These are phyloP conservation scores for Pythium guiyangense DNA, from an alignment of 352 stramenopile genomes.

Conservation along the genomic window DNA sequence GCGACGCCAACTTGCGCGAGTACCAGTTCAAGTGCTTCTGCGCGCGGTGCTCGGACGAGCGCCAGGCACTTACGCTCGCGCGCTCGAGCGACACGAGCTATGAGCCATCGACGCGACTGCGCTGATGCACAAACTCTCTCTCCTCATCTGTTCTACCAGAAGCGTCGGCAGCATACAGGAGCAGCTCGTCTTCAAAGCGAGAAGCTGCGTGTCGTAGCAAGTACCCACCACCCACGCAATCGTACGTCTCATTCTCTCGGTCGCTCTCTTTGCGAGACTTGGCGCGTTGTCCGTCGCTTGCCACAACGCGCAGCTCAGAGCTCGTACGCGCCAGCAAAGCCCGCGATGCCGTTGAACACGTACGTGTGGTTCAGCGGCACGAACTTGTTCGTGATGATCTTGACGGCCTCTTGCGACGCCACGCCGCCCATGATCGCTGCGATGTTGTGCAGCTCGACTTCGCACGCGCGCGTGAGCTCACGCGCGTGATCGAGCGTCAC, in stretches of 20 bases:
- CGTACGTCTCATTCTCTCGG: too few relatives aligned
- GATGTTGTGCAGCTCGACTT: conserved; percentile 93
- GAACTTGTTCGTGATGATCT: conserved; percentile 98
- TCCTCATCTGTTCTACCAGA: too few relatives aligned
- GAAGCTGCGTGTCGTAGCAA: too few relatives aligned
- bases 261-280: not conserved
- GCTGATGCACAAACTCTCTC: too few relatives aligned
- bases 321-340: conserved; percentile 58
- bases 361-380: conserved; percentile 96
- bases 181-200: not conserved
- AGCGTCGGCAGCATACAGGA: too few relatives aligned
- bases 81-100: too few relatives aligned
- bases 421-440: conserved; percentile 95
- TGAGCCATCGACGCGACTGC: not conserved
- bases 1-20: conserved; percentile 64
- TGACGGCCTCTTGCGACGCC: conserved; percentile 96
- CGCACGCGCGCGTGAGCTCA: conserved; percentile 91
- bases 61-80: conserved; percentile 17
- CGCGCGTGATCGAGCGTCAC: conserved; percentile 72
- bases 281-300: too few relatives aligned
- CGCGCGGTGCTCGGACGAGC: conserved; percentile 45
- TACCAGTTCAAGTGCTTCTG: conserved; percentile 83
- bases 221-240: too few relatives aligned
- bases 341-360: conserved; percentile 97
- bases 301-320: too few relatives aligned